A percentile compares a stretch with the other conserved stretches of the same genome.
phyloP scores from a whole-genome alignment of 179 eudicot genomes.

The Silene coronaria region DNA sequence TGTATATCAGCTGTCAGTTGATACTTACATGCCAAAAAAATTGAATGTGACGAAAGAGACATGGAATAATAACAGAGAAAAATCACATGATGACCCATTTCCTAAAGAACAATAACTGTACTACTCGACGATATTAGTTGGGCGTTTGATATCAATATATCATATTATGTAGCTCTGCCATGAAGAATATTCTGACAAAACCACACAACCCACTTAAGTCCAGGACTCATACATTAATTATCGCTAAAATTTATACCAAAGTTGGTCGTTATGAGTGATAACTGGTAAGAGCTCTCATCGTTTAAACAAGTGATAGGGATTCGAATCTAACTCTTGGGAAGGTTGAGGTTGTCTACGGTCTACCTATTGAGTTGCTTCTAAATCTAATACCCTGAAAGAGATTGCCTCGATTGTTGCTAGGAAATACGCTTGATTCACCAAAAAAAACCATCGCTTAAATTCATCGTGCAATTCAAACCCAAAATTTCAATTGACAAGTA shows the following conservation, averaged over 20 bases:
- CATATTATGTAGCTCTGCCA: conserved; percentile 19
- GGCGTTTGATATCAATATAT: background rate
- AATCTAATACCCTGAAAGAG: no score
- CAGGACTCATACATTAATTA: background rate
- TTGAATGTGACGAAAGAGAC: conserved; percentile 17
- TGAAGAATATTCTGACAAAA: conserved; percentile 22
- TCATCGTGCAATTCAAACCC: background rate
- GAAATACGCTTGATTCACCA: no score
- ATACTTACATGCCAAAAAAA: conserved; percentile 2
- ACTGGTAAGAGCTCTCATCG: no score
- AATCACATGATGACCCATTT: conserved; percentile 16
- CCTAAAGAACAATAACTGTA: background rate
- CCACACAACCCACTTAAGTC: conserved; percentile 14
- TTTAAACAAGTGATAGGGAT: no score
- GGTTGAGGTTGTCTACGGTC: no score
- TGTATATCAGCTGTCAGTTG: background rate
- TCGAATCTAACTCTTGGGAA: no score
- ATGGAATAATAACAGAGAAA: background rate
- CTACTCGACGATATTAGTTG: background rate
- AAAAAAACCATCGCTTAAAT: background rate
- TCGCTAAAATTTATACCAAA: background rate
- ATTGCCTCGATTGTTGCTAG: no score
- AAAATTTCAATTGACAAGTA: background rate
- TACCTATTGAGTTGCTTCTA: no score
- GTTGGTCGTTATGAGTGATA: no score